Percentiles rank a stretch among this genome's conserved stretches.
These are phyloP conservation scores for Leccinum fibrillosum DNA, from an alignment of 768 basidiomycete species.

Conservation along the genomic window DNA sequence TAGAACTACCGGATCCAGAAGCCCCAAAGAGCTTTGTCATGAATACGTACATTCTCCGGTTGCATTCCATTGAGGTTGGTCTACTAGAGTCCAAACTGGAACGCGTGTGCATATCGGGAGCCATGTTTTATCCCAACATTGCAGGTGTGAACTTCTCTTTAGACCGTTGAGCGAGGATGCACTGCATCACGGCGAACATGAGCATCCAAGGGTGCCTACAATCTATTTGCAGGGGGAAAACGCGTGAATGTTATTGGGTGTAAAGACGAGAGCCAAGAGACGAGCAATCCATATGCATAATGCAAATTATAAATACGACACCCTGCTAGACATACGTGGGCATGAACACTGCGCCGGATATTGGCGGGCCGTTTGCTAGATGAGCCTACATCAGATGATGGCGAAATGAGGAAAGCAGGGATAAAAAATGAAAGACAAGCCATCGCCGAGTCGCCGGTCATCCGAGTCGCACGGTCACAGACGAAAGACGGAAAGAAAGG, in stretches of 20 bases:
- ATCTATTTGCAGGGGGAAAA: slow-evolving; percentile 11
- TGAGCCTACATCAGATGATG: background rate
- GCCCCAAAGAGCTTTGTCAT: too few species aligned
- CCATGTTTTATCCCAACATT: background rate
- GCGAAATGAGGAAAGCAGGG: background rate
- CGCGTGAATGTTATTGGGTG: too few species aligned
- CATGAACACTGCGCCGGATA: slow-evolving; percentile 37
- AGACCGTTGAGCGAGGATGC: slow-evolving; percentile 14
- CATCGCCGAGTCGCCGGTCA: too few species aligned
- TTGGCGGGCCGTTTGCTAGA: slow-evolving; percentile 36
- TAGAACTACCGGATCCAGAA: too few species aligned
- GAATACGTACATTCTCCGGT: too few species aligned
- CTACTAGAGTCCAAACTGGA: too few species aligned
- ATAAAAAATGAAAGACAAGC: background rate
- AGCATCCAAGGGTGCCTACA: slow-evolving; percentile 17
- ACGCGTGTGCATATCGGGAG: too few species aligned
- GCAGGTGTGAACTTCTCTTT: background rate
- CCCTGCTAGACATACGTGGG: slow-evolving; percentile 52
- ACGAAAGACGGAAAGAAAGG: background rate
- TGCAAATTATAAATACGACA: slow-evolving; percentile 38
- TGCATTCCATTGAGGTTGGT: too few species aligned
- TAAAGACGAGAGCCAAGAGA: background rate
- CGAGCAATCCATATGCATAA: too few species aligned
- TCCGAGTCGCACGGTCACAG: too few species aligned
- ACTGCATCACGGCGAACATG: slow-evolving; percentile 25